Evolutionary conservation across 768 basidiomycete species (phyloP), one percentile per base, ranked within the genome.

Genomic region (Nidularia pulvinata): DNA sequence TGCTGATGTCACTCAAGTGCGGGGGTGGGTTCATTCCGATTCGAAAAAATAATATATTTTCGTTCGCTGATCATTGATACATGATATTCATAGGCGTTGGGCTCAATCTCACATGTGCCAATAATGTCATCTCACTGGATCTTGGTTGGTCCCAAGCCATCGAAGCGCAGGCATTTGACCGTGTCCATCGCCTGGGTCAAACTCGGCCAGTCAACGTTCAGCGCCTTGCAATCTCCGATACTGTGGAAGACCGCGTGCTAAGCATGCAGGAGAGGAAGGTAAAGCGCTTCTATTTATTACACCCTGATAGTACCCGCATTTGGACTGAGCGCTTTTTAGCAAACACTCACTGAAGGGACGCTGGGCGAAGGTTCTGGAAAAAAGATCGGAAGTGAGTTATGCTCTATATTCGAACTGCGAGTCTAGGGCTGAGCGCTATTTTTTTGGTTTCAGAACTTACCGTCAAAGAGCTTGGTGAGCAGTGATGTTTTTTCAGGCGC

Each of bases 211-310:
- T 86, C 10, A 57, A 69, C 16, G 79, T 86, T 10, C 71, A 83
- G 35, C 78, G 84, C 7, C 72, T 86, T 6, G 84, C 85, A 32
- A 83, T 86, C 37, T 63, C 68, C 2, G 71, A 84, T 55, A 86
- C 84, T 0, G 82, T 87, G 33, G 89, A 91, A 61, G 83, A 89
- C 60, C 75, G 89, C 14, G 83, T 92, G 33, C 71, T 88, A 32
- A 72, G 71, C 0, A 69, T 91, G 55, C 88, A 89, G 58, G 76
- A 81, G 42, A 72, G 82, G 52, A 88, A 88, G 74, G 78, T 78
- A 53, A 42, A 16, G 64, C 54, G 50, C n/a, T 19, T n/a, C 53
- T 14, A 39, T 48, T 37, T 11, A 5, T 10, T 19, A 51, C 37
- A 2, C 46, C 37, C 49, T 22, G 49, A 16, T 22, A 44, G 19